Percentiles rank a stretch among this genome's conserved stretches.
phyloP scores from a whole-genome alignment of 1,284 basidiomycete species.

The Cutaneotrichosporon mucoides region DNA sequence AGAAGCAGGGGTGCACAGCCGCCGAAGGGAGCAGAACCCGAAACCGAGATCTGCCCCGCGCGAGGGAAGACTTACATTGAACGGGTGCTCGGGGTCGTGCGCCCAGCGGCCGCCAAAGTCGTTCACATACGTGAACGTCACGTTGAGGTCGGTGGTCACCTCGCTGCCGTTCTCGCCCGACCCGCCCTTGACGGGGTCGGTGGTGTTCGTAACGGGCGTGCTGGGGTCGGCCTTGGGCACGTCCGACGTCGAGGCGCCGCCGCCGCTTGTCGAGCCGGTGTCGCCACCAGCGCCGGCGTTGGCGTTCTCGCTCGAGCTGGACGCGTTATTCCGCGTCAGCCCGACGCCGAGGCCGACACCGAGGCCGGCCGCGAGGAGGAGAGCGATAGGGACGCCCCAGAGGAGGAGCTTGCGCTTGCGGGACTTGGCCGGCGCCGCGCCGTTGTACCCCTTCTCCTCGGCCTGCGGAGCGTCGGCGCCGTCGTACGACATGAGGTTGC shows the following conservation, averaged over 20 bases:
- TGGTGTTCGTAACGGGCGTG: not conserved
- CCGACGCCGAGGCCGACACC: conserved; percentile 4
- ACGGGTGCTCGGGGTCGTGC: conserved; percentile 65
- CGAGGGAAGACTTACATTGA: conserved; percentile 26
- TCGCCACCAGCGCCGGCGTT: conserved; percentile 3
- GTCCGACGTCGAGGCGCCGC: not conserved
- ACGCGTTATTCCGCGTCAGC: not conserved
- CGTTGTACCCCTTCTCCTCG: not conserved
- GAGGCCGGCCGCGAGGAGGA: conserved; percentile 16
- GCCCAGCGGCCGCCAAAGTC: conserved; percentile 71
- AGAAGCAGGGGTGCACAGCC: not conserved
- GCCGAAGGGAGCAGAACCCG: not conserved
- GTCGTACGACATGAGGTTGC: too few species aligned
- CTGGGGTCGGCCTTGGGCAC: not conserved
- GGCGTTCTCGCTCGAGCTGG: not conserved
- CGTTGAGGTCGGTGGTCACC: conserved; percentile 59
- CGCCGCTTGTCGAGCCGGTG: not conserved
- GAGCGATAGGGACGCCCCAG: conserved; percentile 25
- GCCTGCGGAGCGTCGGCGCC: not conserved
- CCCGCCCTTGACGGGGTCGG: conserved; percentile 5
- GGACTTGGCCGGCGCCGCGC: not conserved
- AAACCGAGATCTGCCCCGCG: too few species aligned
- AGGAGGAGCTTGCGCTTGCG: conserved; percentile 32
- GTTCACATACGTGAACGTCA: conserved; percentile 65
- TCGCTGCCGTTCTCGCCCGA: conserved; percentile 29